Base-by-base conservation (phyloP, 73 alveolate species). In the Stentor roeselii region DNA sequence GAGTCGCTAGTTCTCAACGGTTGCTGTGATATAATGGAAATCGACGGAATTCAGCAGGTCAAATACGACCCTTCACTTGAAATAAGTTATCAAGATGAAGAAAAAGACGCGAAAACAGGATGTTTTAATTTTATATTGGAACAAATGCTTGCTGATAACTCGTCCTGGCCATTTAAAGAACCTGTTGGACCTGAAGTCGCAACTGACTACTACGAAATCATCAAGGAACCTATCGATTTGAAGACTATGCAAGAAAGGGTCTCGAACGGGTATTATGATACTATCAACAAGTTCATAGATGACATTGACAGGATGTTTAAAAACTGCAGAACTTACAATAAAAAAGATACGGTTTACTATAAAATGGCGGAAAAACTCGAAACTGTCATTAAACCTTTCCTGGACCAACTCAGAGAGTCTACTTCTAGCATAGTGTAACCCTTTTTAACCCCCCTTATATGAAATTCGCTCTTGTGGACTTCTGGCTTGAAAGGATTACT, bases 151-250 rank as follows among this genome's bases (percentile, higher is more conserved):
- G 83, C 78, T 61, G 84, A 88, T 78, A 84, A 83, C 35, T 60
- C 85, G 27, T 78, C 90, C n/a, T 91, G 98, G 96, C 97, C 97
- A 2, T 96, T 96, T 86, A 78, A 92, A 59, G 92, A 95, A 82
- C 99, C 99, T 1, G 99, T 97, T 2, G 89, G 89, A 75, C 80
- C 78, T 42, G 95, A 89, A 34, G 92, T 90, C 78, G 99, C 93
- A 0, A 97, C 98, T 3, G 98, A 95, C 86, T 97, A 97, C 86
- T 94, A 94, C 88, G 93, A 95, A 35, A 94, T 89, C n/a, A 97
- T 97, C 37, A 92, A 91, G 42, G 96, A 92, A 42, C 99, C 99
- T 1, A 94, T 95, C 90, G 99, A 96, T 84, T 78, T 92, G 4
- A 75, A 82, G 50, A 76, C 94, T 38, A 88, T 96, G 76, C 88